Base-by-base conservation (phyloP, 108 stramenopile species). In the Aurantiochytrium sp. region DNA sequence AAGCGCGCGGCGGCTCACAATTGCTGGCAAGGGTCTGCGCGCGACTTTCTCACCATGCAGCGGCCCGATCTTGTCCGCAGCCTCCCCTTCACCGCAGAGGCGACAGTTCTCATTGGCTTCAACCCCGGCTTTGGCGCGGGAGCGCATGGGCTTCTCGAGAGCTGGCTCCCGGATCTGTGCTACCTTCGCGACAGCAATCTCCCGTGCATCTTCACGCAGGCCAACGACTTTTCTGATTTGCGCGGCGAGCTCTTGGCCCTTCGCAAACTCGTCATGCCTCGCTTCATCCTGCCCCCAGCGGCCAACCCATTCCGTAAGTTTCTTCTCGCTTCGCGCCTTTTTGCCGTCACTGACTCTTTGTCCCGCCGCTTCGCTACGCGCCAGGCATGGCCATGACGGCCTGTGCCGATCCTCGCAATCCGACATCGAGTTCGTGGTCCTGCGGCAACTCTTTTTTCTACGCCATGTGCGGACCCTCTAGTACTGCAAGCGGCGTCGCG, bases 381-480 rank as follows among this genome's bases (percentile, higher is more conserved):
- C n/a, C n/a, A 65, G 59, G 19, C 19, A 65, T 65, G 59, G 59
- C 59, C 34, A 65, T 65, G 59, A 65, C 59, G 24, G 59, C 59
- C 27, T 65, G 59, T 34, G 59, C 59, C 27, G 59, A 65, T 19
- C 59, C 59, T 6, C 34, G 32, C 34, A 10, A 65, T 27, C 59
- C 59, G 15, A 34, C 27, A 19, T 65, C 59, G 34, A 65, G 59
- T 65, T 65, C 59, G 10, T 65, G 59, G 59, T 65, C 59, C 1
- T 65, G 59, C 59, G 59, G 59, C 27, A 65, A 65, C 59, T 65
- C 59, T 19, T 65, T 65, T 65, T 65, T 34, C 59, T 65, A 65
- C 19, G 59, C 59, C 10, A 34, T 65, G 8, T 65, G 59, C 24
- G 59, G 59, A 65, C n/a, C n/a, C n/a, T n/a, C n/a, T n/a, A 65